These are phyloP conservation scores for Antitrichia curtipendula DNA, from an alignment of 225 moss, liverwort and hornwort species.

Conservation along the genomic window DNA sequence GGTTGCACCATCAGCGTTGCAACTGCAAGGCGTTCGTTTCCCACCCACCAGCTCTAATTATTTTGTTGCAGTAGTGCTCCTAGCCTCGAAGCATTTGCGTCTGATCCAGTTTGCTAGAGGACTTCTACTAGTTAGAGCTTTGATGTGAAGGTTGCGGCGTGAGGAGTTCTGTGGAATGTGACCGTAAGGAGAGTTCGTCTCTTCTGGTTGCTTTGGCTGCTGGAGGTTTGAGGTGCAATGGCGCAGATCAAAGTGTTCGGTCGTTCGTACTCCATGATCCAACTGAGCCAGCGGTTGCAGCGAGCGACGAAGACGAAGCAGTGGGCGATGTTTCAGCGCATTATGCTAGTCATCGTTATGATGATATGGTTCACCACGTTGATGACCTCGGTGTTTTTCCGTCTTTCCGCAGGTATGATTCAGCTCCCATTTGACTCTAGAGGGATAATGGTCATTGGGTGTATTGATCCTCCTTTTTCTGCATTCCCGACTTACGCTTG, in stretches of 20 bases:
- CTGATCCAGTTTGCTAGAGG: neutral
- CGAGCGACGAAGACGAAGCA: constrained; percentile 17
- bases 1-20: neutral
- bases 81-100: neutral
- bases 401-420: neutral
- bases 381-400: constrained; percentile 1
- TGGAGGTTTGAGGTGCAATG: neutral
- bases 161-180: neutral
- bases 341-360: constrained; percentile 11
- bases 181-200: neutral
- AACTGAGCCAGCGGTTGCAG: constrained; percentile 12
- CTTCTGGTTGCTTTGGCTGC: neutral
- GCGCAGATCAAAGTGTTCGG: neutral
- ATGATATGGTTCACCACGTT: constrained; percentile 12
- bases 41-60: neutral
- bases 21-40: neutral
- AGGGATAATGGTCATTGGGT: neutral
- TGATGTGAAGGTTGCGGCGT: neutral
- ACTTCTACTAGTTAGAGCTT: neutral
- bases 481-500: neutral
- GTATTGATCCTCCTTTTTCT: neutral
- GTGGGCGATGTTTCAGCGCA: constrained; percentile 16
- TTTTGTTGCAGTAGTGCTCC: neutral
- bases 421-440: neutral
- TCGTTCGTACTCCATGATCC: constrained; percentile 11